Base-by-base conservation (phyloP, 768 basidiomycete genomes). In the Rhizopogon rudus region DNA sequence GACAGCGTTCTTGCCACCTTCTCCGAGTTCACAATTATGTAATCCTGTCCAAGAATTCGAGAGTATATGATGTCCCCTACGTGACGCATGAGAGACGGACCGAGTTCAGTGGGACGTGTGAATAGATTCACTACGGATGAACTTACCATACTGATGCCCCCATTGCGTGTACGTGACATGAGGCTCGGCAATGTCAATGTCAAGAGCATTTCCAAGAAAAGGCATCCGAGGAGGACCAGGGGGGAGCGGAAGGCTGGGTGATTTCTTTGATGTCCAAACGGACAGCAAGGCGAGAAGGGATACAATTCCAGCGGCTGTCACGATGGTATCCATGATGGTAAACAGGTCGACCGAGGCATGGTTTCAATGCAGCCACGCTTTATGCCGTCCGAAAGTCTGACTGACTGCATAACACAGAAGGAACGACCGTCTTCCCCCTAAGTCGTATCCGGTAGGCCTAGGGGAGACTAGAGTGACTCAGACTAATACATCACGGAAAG, bases 21-120 rank as follows among this genome's bases (percentile, higher is more conserved):
- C 28, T 63, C 65, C 17, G 70, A 70, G 63, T 77, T 80, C 33
- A 81, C 59, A 44, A 81, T 61, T 35, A 81, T 64, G n/a, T n/a
- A n/a, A n/a, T n/a, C n/a, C n/a, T 70, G 67, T 55, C 44, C 45
- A 35, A 35, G 35, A 35, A 35, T 10, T 35, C 35, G 35, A 35
- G 35, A 35, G 4, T 35, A 35, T 35, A 35, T 13, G 10, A 35
- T 13, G 0, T 35, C 35, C 12, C 35, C 35, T 35, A 13, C 12
- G 3, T 10, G 35, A 35, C 7, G 20, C 20, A 20, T 20, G 1
- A 20, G 20, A 20, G 20, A 20, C 12, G 35, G 35, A 35, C 13
- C 9, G 12, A 13, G 4, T 35, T 35, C 35, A 35, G 12, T 35
- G 8, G 35, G 12, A 35, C 4, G 1, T 0, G 35, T 35, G 35